Base-by-base conservation (phyloP, 148 eudicot genomes). In the Bassia scoparia region DNA sequence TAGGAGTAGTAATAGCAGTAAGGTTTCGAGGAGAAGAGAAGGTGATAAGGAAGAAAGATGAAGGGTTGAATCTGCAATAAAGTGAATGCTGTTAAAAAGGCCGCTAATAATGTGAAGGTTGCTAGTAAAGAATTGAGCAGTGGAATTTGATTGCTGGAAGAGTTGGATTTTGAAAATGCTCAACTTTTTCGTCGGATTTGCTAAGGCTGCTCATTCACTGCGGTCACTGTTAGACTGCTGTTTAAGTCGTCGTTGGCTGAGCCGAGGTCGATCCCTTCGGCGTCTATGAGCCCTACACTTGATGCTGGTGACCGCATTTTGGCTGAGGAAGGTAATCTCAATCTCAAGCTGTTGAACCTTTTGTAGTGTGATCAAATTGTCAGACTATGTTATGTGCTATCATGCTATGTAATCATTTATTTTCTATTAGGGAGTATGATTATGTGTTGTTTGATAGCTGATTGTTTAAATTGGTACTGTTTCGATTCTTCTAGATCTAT, bases 261-360 rank as follows among this genome's bases (percentile, higher is more conserved):
- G 82, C 92, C 98, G 0, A 82, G 92, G 61, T 90, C 96, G 8
- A 93, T 93, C 64, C 98, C 98, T 5, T 81, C 98, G 5, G 23
- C 87, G 23, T 93, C 98, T 24, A 93, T 93, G 98, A 74, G 20
- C 68, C 98, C 98, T 16, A 93, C 98, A 2, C 87, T 93, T 43
- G 85, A 90, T 77, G 89, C 79, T 11, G 98, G 98, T 72, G 98
- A 93, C 71, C 87, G 98, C 1, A 82, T 93, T 59, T 72, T 93
- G 29, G 90, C 96, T 0, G 98, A 93, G 83, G 83, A 93, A 93
- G 98, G 98, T 93, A 87, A 67, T 29, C 68, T 69, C 52, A n/a
- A n/a, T n/a, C n/a, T n/a, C n/a, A n/a, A n/a, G n/a, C n/a, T n/a
- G n/a, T n/a, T n/a, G n/a, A n/a, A n/a, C n/a, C n/a, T n/a, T n/a